Evolutionary conservation across 1,284 basidiomycete genomes (phyloP), one percentile per base, ranked within the genome.

Genomic region (Melampsora larici-populina): DNA sequence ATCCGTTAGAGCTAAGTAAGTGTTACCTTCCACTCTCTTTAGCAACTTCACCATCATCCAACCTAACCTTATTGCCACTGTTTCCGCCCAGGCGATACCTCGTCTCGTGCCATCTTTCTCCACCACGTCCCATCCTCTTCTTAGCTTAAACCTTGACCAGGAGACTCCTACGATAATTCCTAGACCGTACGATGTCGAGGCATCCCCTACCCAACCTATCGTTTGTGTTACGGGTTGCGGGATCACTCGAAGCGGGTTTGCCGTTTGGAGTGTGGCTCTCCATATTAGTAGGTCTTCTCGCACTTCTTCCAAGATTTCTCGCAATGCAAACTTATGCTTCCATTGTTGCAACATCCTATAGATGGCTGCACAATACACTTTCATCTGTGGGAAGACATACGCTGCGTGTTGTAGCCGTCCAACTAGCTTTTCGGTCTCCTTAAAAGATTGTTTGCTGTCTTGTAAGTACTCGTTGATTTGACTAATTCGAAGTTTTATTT

Each of bases 171-270:
- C 4, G 9, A 71, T n/a, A n/a, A n/a, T n/a, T 1, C 1, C 51
- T 11, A 71, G 33, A 1, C 69, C 55, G 33, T 33, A 71, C 17
- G 69, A 71, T n/a, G 51, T 71, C 1, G 55, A 58, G 21, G 29
- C n/a, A 36, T 70, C 68, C n/a, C 68, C 68, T 5, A 70, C 29
- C 68, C 68, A 70, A 3, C 18, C 13, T 21, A 36, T 70, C 68
- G n/a, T 48, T 48, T 5, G 55, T 31, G 48, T 11, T 49, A 11
- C 48, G 11, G 48, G 21, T 11, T 11, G 48, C 21, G 48, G 21
- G 3, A 51, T 70, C 40, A 70, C 21, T 29, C 46, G 46, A 48
- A 46, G 46, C 26, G 33, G n/a, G 6, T n/a, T 70, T 18, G 26
- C 46, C 46, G 7, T 17, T 1, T 49, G 21, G 18, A 70, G 31